Conservation (phyloP, 2,329 filamentous ascomycete species). For the Cladosporium sp. region DNA sequence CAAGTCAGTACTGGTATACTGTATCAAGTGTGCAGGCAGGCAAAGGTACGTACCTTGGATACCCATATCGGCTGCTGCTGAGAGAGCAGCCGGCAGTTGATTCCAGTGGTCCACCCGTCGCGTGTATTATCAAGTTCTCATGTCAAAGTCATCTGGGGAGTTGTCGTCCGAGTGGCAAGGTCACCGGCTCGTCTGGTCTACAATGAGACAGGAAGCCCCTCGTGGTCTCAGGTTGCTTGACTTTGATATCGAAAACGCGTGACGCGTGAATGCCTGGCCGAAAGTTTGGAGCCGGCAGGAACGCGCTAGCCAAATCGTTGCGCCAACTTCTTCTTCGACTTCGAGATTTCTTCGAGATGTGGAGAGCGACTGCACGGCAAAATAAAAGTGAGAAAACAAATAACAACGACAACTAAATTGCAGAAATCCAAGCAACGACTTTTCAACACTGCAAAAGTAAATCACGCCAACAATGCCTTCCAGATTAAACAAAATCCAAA, state of each 20-base stretch:
- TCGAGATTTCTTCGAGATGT: constrained; percentile 6
- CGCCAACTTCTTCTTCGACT: constrained; percentile 9
- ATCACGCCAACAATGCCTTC: constrained; percentile 60
- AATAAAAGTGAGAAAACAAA: background rate
- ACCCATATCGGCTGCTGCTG: constrained; percentile 35
- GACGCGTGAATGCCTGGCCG: background rate
- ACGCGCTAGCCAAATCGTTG: background rate
- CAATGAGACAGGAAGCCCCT: constrained; percentile 1
- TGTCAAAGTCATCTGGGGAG: background rate
- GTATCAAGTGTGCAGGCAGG: background rate
- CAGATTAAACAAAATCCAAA: constrained; percentile 79
- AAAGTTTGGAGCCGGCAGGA: background rate
- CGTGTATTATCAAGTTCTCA: background rate
- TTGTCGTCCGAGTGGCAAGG: constrained; percentile 3
- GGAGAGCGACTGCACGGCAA: background rate
- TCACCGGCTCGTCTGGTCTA: constrained; percentile 5
- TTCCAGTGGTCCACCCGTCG: constrained; percentile 7
- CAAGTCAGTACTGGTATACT: background rate
- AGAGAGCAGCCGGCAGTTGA: background rate
- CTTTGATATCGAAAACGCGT: constrained; percentile 3
- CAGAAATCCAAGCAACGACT: background rate
- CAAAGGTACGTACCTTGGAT: constrained; percentile 37
- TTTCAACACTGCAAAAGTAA: no score
- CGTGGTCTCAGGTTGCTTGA: background rate
- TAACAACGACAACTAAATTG: background rate